Evolutionary conservation across 2,329 filamentous ascomycete species (phyloP).

Genomic region (Pyrenophora seminiperda): DNA sequence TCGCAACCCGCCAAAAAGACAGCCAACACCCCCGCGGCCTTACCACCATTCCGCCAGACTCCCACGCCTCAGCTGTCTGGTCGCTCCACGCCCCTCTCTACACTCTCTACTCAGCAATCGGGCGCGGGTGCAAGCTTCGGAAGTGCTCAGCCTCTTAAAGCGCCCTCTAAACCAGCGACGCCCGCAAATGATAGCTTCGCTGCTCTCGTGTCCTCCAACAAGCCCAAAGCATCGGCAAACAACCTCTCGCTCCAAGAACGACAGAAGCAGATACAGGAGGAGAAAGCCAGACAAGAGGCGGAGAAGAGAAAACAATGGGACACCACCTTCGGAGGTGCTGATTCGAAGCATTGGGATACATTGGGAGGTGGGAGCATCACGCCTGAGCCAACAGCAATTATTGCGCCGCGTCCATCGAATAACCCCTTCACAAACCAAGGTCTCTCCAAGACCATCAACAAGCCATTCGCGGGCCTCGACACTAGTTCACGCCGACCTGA

Average conservation of each 20-base stretch:
- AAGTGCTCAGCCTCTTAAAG: slow-evolving; percentile 52
- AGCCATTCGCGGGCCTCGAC: slow-evolving; percentile 46
- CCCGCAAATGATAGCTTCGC: slow-evolving; percentile 73
- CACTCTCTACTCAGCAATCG: slow-evolving; percentile 47
- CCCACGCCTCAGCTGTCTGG: slow-evolving; percentile 49
- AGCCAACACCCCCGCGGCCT: slow-evolving; percentile 35
- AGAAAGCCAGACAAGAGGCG: slow-evolving; percentile 76
- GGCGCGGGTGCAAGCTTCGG: slow-evolving; percentile 42
- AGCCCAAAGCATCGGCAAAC: slow-evolving; percentile 62
- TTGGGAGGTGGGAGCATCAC: slow-evolving; percentile 63
- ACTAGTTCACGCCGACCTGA: slow-evolving; percentile 36
- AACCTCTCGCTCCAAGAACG: slow-evolving; percentile 72
- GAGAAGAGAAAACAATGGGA: slow-evolving; percentile 74
- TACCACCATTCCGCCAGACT: slow-evolving; percentile 46
- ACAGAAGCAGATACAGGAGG: slow-evolving; percentile 74
- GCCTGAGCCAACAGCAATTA: slow-evolving; percentile 48
- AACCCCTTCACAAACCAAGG: slow-evolving; percentile 33
- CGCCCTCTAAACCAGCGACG: slow-evolving; percentile 58
- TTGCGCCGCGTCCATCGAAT: slow-evolving; percentile 27
- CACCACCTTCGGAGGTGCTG: slow-evolving; percentile 71
- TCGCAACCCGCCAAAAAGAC: slow-evolving; percentile 39
- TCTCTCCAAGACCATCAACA: slow-evolving; percentile 46
- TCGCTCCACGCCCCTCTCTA: slow-evolving; percentile 47
- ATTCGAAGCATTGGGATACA: slow-evolving; percentile 75
- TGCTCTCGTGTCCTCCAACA: slow-evolving; percentile 69